Base-by-base conservation (phyloP, 371 early-diverging fungal species). In the Mucor racemosus region DNA sequence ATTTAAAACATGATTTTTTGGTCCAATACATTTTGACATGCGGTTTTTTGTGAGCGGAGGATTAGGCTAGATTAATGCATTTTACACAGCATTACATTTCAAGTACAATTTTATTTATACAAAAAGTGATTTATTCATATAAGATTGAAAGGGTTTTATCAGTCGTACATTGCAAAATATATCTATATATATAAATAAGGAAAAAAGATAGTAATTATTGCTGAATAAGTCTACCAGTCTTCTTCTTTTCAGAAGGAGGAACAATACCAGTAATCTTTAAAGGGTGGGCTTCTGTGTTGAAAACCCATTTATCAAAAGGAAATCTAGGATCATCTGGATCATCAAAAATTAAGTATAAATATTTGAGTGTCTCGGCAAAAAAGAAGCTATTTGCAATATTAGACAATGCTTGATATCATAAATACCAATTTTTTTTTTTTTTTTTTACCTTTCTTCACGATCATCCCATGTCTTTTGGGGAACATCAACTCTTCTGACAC, bases 321-420 rank as follows among this genome's bases (percentile, higher is more conserved):
- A 80, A 62, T 5, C 58, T 58, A 7, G 73, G 67, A 0, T 34
- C 13, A 7, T 63, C 42, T n/a, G 91, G 85, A 46, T 87, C 90
- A 34, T 87, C 79, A 84, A 95, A 97, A 17, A 97, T 77, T 41
- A 96, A 76, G 70, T 94, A 97, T 50, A 97, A 80, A 74, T 97
- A 97, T 76, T 99, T 97, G 61, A 97, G 86, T 0, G 98, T 97
- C 74, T 99, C 99, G 0, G 95, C 95, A 72, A 94, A 82, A 67
- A 95, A 92, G 77, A 94, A 96, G 54, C 90, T 86, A 58, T 19
- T 38, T 5, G 15, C 26, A 11, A 4, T 41, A 7, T 7, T 14
- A n/a, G 14, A 21, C 15, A 5, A 48, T 19, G 48, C n/a, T 46
- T 17, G 7, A 44, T 44, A n/a, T 10, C 44, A n/a, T 7, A 5